These are phyloP conservation scores for Paracorniculantispora psalliotae DNA, from an alignment of 2,329 filamentous ascomycete species.

Conservation along the genomic window DNA sequence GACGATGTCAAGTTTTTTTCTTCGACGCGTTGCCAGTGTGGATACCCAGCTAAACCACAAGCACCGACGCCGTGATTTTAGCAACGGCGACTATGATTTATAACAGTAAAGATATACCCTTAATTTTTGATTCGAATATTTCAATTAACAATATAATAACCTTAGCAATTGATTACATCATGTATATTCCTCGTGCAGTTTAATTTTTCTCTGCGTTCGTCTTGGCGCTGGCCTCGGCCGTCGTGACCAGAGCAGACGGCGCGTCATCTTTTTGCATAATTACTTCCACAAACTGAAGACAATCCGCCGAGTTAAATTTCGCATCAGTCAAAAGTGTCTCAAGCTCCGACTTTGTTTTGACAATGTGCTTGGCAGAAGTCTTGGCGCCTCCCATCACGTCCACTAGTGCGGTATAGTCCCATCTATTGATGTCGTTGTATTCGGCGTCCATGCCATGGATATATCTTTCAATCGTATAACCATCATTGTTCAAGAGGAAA, in stretches of 20 bases:
- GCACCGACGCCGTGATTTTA: neutral
- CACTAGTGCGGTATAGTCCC: conserved; percentile 68
- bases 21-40: neutral
- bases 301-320: conserved; percentile 54
- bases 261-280: conserved; percentile 78
- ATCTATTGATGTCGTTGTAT: conserved; percentile 77
- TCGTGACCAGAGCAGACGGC: conserved; percentile 62
- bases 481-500: conserved; percentile 82
- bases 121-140: too few relatives aligned
- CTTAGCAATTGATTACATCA: too few relatives aligned
- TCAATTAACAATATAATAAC: too few relatives aligned
- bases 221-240: conserved; percentile 65
- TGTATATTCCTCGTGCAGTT: too few relatives aligned
- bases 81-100: too few relatives aligned
- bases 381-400: conserved; percentile 62
- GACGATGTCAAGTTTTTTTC: neutral
- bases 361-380: conserved; percentile 56
- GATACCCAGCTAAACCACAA: neutral
- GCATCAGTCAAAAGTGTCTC: conserved; percentile 59
- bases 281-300: conserved; percentile 70
- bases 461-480: conserved; percentile 83
- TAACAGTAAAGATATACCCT: too few relatives aligned
- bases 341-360: conserved; percentile 66
- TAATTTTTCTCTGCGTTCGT: conserved; percentile 49
- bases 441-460: conserved; percentile 76